Conservation (phyloP, 2,329 filamentous ascomycete species). For the Pleoardoris graminearum region DNA sequence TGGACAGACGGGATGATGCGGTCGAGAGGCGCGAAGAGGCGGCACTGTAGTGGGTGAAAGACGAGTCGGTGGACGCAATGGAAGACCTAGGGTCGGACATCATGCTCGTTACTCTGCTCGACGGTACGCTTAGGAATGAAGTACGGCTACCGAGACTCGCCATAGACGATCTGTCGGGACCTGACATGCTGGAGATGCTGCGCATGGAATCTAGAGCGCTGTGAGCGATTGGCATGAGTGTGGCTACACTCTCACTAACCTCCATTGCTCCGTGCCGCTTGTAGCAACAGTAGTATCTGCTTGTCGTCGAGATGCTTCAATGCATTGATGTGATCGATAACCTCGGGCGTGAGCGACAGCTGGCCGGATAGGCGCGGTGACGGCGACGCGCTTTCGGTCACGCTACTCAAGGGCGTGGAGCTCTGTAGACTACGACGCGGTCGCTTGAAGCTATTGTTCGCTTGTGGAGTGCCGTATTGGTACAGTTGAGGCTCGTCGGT, state of each 20-base stretch:
- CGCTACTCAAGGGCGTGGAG: slow-evolving; percentile 41
- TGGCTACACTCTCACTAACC: slow-evolving; percentile 30
- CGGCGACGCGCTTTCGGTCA: slow-evolving; percentile 42
- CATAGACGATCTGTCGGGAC: slow-evolving; percentile 43
- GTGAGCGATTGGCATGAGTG: slow-evolving; percentile 25
- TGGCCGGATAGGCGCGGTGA: slow-evolving; percentile 42
- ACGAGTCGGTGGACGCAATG: slow-evolving; percentile 44
- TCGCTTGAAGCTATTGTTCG: slow-evolving; percentile 43
- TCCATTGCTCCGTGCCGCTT: slow-evolving; percentile 43
- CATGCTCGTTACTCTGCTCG: slow-evolving; percentile 44
- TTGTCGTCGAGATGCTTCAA: slow-evolving; percentile 47
- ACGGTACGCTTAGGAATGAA: slow-evolving; percentile 44
- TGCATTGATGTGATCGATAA: slow-evolving; percentile 46
- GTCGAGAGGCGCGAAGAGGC: slow-evolving; percentile 44
- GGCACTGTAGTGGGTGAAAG: slow-evolving; percentile 43
- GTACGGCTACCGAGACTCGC: slow-evolving; percentile 42
- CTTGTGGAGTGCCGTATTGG: slow-evolving; percentile 41
- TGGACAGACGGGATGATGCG: slow-evolving; percentile 44
- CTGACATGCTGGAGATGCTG: slow-evolving; percentile 16
- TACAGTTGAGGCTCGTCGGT: slow-evolving; percentile 44
- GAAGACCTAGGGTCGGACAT: slow-evolving; percentile 43
- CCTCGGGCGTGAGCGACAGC: slow-evolving; percentile 39
- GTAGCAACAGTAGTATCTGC: slow-evolving; percentile 43
- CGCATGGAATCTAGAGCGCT: slow-evolving; percentile 40
- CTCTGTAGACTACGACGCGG: slow-evolving; percentile 44